Evolutionary conservation across 192 early-diverging fungal species (phyloP).

Genomic region (Backusella liffmaniae): DNA sequence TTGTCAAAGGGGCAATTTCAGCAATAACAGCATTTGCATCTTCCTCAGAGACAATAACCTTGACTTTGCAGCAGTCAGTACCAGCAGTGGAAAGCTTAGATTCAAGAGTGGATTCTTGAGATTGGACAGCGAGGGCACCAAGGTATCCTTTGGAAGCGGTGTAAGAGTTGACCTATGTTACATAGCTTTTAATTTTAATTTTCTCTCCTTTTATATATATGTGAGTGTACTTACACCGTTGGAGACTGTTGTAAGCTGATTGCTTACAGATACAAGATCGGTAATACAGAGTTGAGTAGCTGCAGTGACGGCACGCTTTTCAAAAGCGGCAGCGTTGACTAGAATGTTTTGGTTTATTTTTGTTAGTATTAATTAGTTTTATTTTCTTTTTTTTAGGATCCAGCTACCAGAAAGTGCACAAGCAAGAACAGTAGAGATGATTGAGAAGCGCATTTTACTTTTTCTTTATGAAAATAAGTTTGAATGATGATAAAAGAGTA

Average conservation of each 20-base stretch:
- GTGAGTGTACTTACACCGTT: not conserved
- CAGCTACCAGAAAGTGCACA: not conserved
- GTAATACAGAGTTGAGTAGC: not conserved
- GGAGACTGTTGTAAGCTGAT: not conserved
- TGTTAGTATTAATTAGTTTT: not conserved
- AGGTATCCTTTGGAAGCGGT: not conserved
- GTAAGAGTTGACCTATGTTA: not conserved
- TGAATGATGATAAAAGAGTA: not conserved
- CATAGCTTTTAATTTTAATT: not conserved
- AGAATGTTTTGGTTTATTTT: not conserved
- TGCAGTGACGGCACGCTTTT: not conserved
- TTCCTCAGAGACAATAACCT: not conserved
- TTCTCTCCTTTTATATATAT: not conserved
- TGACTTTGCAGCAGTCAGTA: not conserved
- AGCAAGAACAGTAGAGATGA: not conserved
- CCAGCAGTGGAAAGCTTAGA: not conserved
- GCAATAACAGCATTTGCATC: not conserved
- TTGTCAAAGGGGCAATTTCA: not conserved
- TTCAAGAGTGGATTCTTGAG: not conserved
- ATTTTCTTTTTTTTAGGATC: not conserved
- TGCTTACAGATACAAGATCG: not conserved
- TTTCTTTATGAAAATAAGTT: not conserved
- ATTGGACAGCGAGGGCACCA: not conserved
- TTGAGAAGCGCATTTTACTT: not conserved
- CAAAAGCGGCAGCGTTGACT: not conserved